These are phyloP conservation scores for Aquanectria penicillioides DNA, from an alignment of 2,329 filamentous ascomycete species.

Conservation along the genomic window DNA sequence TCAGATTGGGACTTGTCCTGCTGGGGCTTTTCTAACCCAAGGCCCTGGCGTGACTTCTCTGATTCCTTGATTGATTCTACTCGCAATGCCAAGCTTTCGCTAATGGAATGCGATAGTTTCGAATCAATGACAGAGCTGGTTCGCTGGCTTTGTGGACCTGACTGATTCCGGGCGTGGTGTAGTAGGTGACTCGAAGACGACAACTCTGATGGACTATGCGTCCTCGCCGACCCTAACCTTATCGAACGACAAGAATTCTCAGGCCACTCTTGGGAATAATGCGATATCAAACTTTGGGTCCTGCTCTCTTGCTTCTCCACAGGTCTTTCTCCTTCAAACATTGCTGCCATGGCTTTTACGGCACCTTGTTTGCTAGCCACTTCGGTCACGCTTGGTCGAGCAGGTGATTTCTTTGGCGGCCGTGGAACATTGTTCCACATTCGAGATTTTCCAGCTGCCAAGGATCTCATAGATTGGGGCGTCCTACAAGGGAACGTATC, in stretches of 20 bases:
- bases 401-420: conserved; percentile 15
- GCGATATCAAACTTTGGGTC: conserved; percentile 33
- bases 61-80: conserved; percentile 27
- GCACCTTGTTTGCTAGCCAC: conserved; percentile 42
- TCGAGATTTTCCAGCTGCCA: not conserved
- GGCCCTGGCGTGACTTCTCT: not conserved
- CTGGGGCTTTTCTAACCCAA: not conserved
- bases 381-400: conserved; percentile 30
- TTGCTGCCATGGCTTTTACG: conserved; percentile 63
- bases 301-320: conserved; percentile 25
- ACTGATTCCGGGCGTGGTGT: not conserved
- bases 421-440: conserved; percentile 19
- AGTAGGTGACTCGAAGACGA: conserved; percentile 22
- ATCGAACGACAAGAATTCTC: conserved; percentile 15
- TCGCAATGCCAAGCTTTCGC: conserved; percentile 31
- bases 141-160: not conserved
- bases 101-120: conserved; percentile 25
- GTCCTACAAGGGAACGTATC: conserved; percentile 4
- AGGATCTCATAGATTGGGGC: not conserved
- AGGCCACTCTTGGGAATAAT: conserved; percentile 29
- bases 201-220: not conserved
- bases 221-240: conserved; percentile 24
- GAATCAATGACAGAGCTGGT: not conserved
- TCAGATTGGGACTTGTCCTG: conserved; percentile 13
- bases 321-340: conserved; percentile 54